These are phyloP conservation scores for Fusarium sp. DNA, from an alignment of 2,329 filamentous ascomycete genomes.

Conservation along the genomic window DNA sequence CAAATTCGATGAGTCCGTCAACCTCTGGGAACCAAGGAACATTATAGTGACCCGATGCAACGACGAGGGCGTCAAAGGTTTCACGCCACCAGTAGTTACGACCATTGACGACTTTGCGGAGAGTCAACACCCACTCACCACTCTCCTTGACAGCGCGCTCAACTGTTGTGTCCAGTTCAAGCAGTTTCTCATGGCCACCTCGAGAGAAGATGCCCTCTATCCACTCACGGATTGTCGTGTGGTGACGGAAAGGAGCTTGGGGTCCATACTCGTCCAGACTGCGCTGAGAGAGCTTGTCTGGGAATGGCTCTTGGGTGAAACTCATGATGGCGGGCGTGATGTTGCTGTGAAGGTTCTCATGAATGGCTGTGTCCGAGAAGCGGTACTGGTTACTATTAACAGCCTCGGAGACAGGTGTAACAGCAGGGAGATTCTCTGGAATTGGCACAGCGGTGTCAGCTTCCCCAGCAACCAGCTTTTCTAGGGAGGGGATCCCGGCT, in stretches of 20 bases:
- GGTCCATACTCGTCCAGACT: slow-evolving; percentile 12
- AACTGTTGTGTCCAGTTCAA: slow-evolving; percentile 19
- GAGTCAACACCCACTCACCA: slow-evolving; percentile 14
- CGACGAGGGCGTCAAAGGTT: slow-evolving; percentile 27
- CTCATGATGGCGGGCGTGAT: slow-evolving; percentile 28
- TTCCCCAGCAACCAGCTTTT: slow-evolving; percentile 13
- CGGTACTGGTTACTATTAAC: slow-evolving; percentile 36
- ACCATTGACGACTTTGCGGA: slow-evolving; percentile 15
- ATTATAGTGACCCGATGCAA: slow-evolving; percentile 29
- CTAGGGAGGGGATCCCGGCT: slow-evolving; percentile 7
- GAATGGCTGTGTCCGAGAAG: slow-evolving; percentile 32
- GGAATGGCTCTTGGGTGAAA: slow-evolving; percentile 24
- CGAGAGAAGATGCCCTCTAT: slow-evolving; percentile 20
- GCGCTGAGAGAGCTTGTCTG: not conserved
- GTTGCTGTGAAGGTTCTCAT: slow-evolving; percentile 30
- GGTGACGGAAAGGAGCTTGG: slow-evolving; percentile 10
- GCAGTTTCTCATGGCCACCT: not conserved
- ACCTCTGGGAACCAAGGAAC: slow-evolving; percentile 28
- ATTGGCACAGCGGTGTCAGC: slow-evolving; percentile 23
- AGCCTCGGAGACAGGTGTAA: slow-evolving; percentile 25
- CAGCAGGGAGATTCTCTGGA: slow-evolving; percentile 26
- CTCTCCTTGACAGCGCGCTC: slow-evolving; percentile 16
- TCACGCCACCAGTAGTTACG: slow-evolving; percentile 33
- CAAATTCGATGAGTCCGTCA: slow-evolving; percentile 13
- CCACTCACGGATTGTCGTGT: slow-evolving; percentile 24